Conservation (phyloP, 768 basidiomycete genomes). For the Gloeophyllum trabeum region DNA sequence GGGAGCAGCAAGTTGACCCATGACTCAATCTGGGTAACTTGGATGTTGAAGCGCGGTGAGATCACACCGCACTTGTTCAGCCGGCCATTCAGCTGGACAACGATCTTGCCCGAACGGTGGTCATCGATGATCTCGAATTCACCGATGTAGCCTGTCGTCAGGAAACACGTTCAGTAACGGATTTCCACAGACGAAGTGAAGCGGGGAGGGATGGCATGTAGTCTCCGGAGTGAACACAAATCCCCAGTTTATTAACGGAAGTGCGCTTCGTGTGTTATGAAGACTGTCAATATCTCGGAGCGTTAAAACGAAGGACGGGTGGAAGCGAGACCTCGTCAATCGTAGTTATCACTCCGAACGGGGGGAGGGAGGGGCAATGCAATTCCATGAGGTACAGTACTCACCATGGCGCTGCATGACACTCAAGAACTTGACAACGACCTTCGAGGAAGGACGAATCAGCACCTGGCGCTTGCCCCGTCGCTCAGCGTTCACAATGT, state of each 20-base stretch:
- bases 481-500: conserved; percentile 99
- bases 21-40: conserved; percentile 81
- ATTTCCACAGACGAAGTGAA: neutral
- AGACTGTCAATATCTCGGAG: conserved; percentile 56
- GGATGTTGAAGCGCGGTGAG: conserved; percentile 97
- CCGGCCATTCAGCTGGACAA: conserved; percentile 95
- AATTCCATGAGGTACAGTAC: conserved; percentile 15
- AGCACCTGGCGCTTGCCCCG: conserved; percentile 99
- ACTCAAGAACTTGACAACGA: conserved; percentile 92
- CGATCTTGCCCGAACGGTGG: conserved; percentile 96
- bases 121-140: conserved; percentile 99
- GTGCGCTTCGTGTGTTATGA: conserved; percentile 41
- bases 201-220: conserved; percentile 22
- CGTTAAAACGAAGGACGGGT: conserved; percentile 77
- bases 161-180: conserved; percentile 2
- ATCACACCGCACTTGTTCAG: conserved; percentile 99
- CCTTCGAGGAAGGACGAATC: conserved; percentile 94
- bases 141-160: conserved; percentile 81
- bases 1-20: conserved; percentile 98
- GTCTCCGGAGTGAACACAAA: conserved; percentile 47
- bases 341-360: conserved; percentile 82
- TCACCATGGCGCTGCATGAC: conserved; percentile 99
- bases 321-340: conserved; percentile 42
- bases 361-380: conserved; percentile 5
- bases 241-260: conserved; percentile 21